Base-by-base conservation (phyloP, 2,329 filamentous ascomycete genomes). In the Pseudogymnoascus sp. region DNA sequence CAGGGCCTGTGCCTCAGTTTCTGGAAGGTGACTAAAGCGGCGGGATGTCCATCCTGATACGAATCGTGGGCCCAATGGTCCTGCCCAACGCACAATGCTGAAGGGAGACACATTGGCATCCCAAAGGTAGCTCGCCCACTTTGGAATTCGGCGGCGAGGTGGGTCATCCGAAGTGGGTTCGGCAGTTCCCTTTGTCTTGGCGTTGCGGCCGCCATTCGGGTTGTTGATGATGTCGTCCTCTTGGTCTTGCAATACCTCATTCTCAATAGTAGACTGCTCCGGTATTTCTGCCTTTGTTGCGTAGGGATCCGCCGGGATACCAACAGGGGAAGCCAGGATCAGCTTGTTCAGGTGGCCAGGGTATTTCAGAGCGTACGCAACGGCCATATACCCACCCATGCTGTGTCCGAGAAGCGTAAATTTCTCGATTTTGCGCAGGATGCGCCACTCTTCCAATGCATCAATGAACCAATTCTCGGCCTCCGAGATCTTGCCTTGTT, bases 21-120 rank as follows among this genome's bases (percentile, higher is more conserved):
- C 74, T 0, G 92, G 92, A 0, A 99, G 81, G 72, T 96, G 92
- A 52, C 90, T 91, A 77, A 99, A 99, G 37, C 94, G 87, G 19
- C 94, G 86, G 14, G 88, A 91, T 7, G 91, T 97, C 94, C 94
- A 99, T 63, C 92, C 92, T 0, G 92, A 97, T 1, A 97, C 91
- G 37, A 99, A 85, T 23, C 92, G 86, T 3, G 94, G 94, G 0
- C 94, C 94, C 0, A 99, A 78, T 0, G 94, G 94, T 0, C 94
- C 94, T 1, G 91, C 83, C 80, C 92, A 88, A 64, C 94, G 89
- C 12, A 99, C 85, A 59, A 99, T 79, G 67, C 88, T 93, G 75
- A 99, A 99, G 6, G 94, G 94, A 0, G 92, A 97, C 66, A 97
- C 85, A 72, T 99, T 99, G 68, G 92, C 90, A 68, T 99, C 94